These are phyloP conservation scores for Gracilaria vermiculophylla DNA, from an alignment of 23 red algal genomes.

Conservation along the genomic window DNA sequence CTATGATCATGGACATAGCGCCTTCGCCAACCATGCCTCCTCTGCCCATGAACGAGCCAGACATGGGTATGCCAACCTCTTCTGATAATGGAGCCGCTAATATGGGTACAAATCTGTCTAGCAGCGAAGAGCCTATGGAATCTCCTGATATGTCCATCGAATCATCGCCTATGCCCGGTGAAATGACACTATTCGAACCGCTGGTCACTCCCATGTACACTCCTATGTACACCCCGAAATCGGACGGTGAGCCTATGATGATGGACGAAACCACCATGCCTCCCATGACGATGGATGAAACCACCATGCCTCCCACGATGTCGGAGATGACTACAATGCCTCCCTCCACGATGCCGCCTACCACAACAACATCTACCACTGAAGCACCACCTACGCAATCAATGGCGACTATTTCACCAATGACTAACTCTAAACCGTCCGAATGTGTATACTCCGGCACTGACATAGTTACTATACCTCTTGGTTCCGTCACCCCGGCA, in stretches of 20 bases:
- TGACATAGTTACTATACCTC: not conserved
- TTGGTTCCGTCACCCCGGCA: conserved; percentile 8
- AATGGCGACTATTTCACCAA: not conserved
- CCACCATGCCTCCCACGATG: not conserved
- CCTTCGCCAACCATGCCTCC: not conserved
- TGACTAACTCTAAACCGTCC: not conserved
- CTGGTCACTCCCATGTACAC: not conserved
- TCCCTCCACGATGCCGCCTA: not conserved
- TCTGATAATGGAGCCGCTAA: not conserved
- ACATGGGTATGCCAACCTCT: not conserved
- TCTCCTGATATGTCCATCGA: not conserved
- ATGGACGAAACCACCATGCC: not conserved
- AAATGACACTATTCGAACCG: not conserved
- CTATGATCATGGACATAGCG: not conserved
- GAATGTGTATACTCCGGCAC: not conserved
- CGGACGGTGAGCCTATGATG: not conserved
- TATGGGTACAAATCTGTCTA: not conserved
- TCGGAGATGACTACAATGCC: not conserved
- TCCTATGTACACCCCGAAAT: not conserved
- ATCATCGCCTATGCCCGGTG: not conserved
- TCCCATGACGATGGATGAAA: not conserved
- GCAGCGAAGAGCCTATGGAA: not conserved
- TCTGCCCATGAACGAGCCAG: not conserved
- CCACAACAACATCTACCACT: not conserved
- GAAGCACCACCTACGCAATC: not conserved